Percentiles rank a stretch among this genome's conserved stretches.
phyloP scores from a whole-genome alignment of 331 rosid species.

The Pyrus hybrid region DNA sequence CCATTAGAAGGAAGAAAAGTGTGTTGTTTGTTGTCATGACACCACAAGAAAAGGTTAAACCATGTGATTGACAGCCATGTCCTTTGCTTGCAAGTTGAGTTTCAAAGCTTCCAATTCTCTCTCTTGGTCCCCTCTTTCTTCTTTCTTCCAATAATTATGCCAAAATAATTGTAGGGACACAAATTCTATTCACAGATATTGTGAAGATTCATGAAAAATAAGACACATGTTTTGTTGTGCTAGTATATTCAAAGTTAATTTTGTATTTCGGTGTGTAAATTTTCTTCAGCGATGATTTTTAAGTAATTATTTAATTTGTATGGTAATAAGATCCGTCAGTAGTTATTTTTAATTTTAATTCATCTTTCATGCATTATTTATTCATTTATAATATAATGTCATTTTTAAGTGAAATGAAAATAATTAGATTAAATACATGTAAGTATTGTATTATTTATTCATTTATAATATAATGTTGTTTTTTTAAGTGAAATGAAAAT shows the following conservation, averaged over 20 bases:
- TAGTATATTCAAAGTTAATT: no score
- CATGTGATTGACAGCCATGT: conserved; percentile 55
- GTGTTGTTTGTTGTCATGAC: background rate
- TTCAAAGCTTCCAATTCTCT: background rate
- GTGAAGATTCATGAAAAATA: background rate
- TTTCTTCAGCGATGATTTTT: background rate
- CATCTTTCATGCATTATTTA: background rate
- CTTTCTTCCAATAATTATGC: no score
- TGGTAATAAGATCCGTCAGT: background rate
- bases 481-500: no score
- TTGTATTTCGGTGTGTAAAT: background rate
- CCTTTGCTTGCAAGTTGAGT: conserved; percentile 18
- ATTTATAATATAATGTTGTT: no score
- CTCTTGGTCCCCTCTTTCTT: no score
- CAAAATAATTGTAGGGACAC: background rate
- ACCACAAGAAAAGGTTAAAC: conserved; percentile 6
- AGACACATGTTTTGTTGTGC: background rate
- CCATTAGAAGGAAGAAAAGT: background rate
- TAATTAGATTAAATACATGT: no score
- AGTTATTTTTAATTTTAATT: no score
- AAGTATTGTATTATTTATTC: no score
- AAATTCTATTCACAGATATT: background rate
- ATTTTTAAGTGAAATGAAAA: no score
- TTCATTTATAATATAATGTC: no score
- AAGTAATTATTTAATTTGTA: background rate